Evolutionary conservation across 108 stramenopile species (phyloP).

Genomic region (Nitzschia sp.): DNA sequence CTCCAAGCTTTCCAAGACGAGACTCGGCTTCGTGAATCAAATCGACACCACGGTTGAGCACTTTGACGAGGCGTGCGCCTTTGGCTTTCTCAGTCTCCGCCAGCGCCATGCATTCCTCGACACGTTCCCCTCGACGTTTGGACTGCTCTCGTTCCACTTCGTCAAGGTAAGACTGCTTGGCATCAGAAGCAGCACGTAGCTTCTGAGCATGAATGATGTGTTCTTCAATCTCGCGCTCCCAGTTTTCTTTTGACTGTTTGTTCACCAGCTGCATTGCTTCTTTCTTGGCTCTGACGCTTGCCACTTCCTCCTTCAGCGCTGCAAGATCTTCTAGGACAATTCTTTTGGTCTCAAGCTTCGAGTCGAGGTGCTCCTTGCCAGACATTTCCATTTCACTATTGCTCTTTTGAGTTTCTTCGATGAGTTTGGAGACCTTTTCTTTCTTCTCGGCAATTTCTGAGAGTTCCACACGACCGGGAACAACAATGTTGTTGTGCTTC

Average conservation of each 20-base stretch:
- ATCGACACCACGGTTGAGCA: neutral
- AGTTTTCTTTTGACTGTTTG: slow-evolving; percentile 7
- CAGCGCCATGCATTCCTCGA: neutral
- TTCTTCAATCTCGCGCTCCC: slow-evolving; percentile 19
- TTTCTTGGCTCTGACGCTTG: neutral
- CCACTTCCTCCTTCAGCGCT: neutral
- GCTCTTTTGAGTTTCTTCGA: slow-evolving; percentile 34
- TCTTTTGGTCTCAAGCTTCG: slow-evolving; percentile 18
- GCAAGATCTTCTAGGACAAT: slow-evolving; percentile 16
- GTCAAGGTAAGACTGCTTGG: slow-evolving; percentile 29
- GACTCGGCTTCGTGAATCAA: neutral
- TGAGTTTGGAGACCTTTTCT: slow-evolving; percentile 25
- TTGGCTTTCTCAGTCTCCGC: neutral
- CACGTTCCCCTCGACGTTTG: neutral
- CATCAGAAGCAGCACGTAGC: slow-evolving; percentile 35
- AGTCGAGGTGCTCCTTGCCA: slow-evolving; percentile 23
- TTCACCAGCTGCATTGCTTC: neutral
- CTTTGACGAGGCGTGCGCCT: neutral
- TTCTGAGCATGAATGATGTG: slow-evolving; percentile 25
- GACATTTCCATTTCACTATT: slow-evolving; percentile 23
- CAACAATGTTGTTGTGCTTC: slow-evolving; percentile 22
- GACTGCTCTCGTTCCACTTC: slow-evolving; percentile 4
- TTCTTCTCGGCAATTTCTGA: slow-evolving; percentile 15
- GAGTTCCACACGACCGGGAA: slow-evolving; percentile 27
- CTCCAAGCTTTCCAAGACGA: neutral